Base-by-base conservation (phyloP, 169 alveolate genomes). In the Hepatocystis sp. region DNA sequence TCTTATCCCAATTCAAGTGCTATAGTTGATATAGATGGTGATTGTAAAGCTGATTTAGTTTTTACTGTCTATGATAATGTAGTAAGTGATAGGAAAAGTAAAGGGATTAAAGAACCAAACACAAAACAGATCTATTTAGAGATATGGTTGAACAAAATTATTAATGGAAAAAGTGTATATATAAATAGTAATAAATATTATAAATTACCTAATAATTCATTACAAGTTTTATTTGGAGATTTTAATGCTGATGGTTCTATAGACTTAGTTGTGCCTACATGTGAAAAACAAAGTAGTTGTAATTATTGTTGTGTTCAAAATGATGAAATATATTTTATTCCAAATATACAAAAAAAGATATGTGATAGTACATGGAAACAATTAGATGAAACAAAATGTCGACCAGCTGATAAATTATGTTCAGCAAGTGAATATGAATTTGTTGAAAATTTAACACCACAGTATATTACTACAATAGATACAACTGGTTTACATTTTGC, bases 21-120 rank as follows among this genome's bases (percentile, higher is more conserved):
- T 11, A 91, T 94, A 52, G 95, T 94, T 42, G 97, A 94, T 78
- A 88, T 94, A 66, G 91, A 94, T 58, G 97, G 97, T 4, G 97
- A 94, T 66, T 93, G 96, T 61, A 93, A 96, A 56, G 81, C 97
- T 0, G 97, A 94, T 67, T 76, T 94, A 49, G 95, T 94, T 0
- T 93, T 94, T 36, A 90, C 90, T 28, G 89, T 92, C 7, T 65
- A 88, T 42, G 42, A 89, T 67, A 90, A n/a, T n/a, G n/a, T n/a
- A n/a, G n/a, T n/a, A n/a, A n/a, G n/a, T n/a, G n/a, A n/a, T n/a
- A n/a, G n/a, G n/a, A n/a, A n/a, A n/a, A n/a, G n/a, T n/a, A n/a
- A n/a, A n/a, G n/a, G n/a, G n/a, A n/a, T n/a, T n/a, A n/a, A n/a
- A n/a, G n/a, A 84, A 40, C 44, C 66, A 4, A 34, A 66, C 28